These are phyloP conservation scores for Alisma plantagoaquatica DNA, from an alignment of 106 monocot species.

Conservation along the genomic window DNA sequence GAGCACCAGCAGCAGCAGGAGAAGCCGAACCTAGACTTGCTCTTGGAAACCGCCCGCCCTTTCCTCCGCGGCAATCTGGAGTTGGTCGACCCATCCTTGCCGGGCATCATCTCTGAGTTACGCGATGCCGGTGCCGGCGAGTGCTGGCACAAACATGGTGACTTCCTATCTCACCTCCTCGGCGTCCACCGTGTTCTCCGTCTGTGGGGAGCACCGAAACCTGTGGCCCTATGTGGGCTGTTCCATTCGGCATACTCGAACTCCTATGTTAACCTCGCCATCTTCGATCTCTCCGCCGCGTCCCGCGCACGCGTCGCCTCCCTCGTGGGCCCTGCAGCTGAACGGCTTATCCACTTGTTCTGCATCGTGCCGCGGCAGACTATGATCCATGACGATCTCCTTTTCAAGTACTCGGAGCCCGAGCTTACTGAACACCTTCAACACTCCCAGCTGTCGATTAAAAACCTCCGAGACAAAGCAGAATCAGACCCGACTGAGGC, in stretches of 20 bases:
- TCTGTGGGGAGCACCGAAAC: constrained; percentile 48
- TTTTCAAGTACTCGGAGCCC: constrained; percentile 56
- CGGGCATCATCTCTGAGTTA: constrained; percentile 40
- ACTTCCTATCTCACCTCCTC: constrained; percentile 77
- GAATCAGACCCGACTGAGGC: constrained; percentile 12
- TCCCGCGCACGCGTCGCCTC: constrained; percentile 31
- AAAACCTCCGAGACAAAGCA: too few relatives aligned
- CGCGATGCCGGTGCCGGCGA: constrained; percentile 61
- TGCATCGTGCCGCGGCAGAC: constrained; percentile 76
- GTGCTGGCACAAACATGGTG: constrained; percentile 95
- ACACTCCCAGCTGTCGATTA: too few relatives aligned
- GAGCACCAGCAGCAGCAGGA: too few relatives aligned
- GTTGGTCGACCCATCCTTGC: constrained; percentile 43
- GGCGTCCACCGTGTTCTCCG: constrained; percentile 71
- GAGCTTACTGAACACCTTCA: constrained; percentile 43
- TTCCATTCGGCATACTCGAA: constrained; percentile 98
- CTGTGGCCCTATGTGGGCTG: constrained; percentile 70
- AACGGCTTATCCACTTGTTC: constrained; percentile 82
- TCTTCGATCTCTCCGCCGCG: constrained; percentile 55
- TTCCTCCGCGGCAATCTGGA: constrained; percentile 75
- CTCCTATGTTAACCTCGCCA: constrained; percentile 98
- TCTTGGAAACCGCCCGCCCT: constrained; percentile 41
- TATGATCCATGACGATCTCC: constrained; percentile 69
- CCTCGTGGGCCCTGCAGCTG: constrained; percentile 47
- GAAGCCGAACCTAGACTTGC: neutral